These are phyloP conservation scores for Aspergillus carbonarius DNA, from an alignment of 2,329 filamentous ascomycete species.

Conservation along the genomic window DNA sequence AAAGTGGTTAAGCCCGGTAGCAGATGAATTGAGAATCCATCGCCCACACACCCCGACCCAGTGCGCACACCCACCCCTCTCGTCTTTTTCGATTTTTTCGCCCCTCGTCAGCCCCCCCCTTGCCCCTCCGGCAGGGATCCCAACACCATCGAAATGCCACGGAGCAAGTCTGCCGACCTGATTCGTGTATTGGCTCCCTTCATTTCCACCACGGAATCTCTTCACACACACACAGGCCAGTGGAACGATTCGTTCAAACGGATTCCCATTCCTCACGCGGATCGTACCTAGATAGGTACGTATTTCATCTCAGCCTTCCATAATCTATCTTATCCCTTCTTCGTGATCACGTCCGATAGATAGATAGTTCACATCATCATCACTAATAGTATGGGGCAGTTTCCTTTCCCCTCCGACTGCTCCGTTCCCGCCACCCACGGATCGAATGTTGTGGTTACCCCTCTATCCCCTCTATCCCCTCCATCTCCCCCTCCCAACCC, in stretches of 20 bases:
- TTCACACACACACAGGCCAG: conserved; percentile 3
- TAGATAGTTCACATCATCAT: neutral
- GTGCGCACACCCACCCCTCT: conserved; percentile 12
- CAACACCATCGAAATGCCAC: conserved; percentile 20
- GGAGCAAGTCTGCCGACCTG: conserved; percentile 13
- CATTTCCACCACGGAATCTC: conserved; percentile 24
- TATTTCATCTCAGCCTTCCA: conserved; percentile 10
- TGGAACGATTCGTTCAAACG: neutral
- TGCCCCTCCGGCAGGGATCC: conserved; percentile 26
- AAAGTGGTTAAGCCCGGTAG: neutral
- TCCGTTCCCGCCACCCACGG: neutral
- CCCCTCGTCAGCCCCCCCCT: conserved; percentile 21
- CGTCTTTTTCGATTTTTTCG: conserved; percentile 2
- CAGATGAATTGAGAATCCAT: neutral
- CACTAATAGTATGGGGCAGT: no score
- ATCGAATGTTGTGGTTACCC: neutral
- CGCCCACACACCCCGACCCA: neutral
- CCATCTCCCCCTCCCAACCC: neutral
- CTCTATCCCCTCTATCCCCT: conserved; percentile 1
- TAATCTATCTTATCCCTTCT: conserved; percentile 5
- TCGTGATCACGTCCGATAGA: neutral
- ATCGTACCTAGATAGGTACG: neutral
- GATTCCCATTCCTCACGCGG: neutral
- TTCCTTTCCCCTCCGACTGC: neutral
- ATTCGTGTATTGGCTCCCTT: conserved; percentile 23